Percentiles rank a stretch among this genome's conserved stretches.
Evolutionary conservation across 192 early-diverging fungal species (phyloP).

Genomic region (Entomortierella chlamydospora): DNA sequence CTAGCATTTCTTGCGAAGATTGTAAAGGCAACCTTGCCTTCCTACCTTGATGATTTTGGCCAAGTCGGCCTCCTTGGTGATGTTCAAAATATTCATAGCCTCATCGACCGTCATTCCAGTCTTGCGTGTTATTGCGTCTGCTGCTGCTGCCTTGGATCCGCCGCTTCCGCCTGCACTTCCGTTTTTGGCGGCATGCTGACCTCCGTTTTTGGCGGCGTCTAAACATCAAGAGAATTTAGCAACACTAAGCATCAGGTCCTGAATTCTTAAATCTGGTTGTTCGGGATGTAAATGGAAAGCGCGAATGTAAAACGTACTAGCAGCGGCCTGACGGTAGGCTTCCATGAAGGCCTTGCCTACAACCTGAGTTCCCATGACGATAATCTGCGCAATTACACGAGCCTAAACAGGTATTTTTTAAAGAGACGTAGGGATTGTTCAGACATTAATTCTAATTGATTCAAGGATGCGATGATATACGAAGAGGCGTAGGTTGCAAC

Average conservation of each 20-base stretch:
- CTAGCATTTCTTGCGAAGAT: neutral
- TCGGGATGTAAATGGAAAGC: no score
- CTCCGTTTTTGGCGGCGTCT: constrained; percentile 76
- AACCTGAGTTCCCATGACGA: constrained; percentile 84
- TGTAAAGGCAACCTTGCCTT: neutral
- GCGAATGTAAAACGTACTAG: constrained; percentile 71
- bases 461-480: neutral
- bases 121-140: constrained; percentile 77
- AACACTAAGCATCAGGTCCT: no score
- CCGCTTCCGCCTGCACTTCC: constrained; percentile 22
- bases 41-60: constrained; percentile 62
- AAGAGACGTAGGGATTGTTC: no score
- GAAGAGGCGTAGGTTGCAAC: neutral
- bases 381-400: constrained; percentile 78
- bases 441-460: no score
- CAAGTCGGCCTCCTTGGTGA: constrained; percentile 72
- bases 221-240: neutral
- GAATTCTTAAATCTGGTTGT: no score
- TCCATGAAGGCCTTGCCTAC: constrained; percentile 92
- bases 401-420: constrained; percentile 55
- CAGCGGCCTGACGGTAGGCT: constrained; percentile 90
- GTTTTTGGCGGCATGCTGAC: constrained; percentile 65
- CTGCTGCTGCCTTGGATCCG: constrained; percentile 67
- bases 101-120: constrained; percentile 92
- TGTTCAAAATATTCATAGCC: constrained; percentile 90